Conservation (phyloP, 2,329 filamentous ascomycete genomes). For the Epichloe amarillans region DNA sequence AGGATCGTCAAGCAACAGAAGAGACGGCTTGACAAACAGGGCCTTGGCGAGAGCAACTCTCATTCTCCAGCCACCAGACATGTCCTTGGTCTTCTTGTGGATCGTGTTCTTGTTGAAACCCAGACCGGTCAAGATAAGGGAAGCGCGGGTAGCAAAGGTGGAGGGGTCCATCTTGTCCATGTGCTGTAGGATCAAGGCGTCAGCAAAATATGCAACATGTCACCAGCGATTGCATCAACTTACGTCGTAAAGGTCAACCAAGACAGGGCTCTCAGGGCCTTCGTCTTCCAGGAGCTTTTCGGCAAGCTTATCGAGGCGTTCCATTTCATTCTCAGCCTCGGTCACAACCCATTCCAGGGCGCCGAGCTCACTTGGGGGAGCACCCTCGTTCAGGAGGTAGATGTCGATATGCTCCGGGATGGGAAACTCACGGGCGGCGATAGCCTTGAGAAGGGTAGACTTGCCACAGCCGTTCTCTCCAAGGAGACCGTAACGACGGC, state of each 20-base stretch:
- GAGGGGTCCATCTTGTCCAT: slow-evolving; percentile 99
- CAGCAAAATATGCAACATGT: slow-evolving; percentile 4
- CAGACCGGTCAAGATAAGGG: slow-evolving; percentile 93
- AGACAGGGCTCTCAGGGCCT: slow-evolving; percentile 76
- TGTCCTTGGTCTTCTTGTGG: slow-evolving; percentile 99
- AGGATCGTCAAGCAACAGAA: slow-evolving; percentile 92
- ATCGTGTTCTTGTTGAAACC: slow-evolving; percentile 98
- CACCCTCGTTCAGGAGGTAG: slow-evolving; percentile 95
- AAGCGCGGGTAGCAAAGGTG: slow-evolving; percentile 90
- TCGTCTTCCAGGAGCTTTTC: slow-evolving; percentile 86
- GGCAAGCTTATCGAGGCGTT: slow-evolving; percentile 73
- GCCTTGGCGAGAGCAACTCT: slow-evolving; percentile 95
- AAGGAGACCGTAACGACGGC: slow-evolving; percentile 83
- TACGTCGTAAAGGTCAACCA: slow-evolving; percentile 95
- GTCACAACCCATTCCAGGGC: slow-evolving; percentile 95
- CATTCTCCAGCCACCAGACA: slow-evolving; percentile 99
- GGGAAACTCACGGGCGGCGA: slow-evolving; percentile 85
- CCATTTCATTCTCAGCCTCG: slow-evolving; percentile 87
- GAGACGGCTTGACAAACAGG: slow-evolving; percentile 92
- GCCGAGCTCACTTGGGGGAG: slow-evolving; percentile 79
- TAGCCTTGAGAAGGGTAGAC: slow-evolving; percentile 92
- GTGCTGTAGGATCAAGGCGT: slow-evolving; percentile 43
- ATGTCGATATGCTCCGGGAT: slow-evolving; percentile 96
- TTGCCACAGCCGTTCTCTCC: slow-evolving; percentile 99
- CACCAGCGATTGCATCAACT: slow-evolving; percentile 18